Percentiles rank a stretch among this genome's conserved stretches.
Conservation (phyloP, 139 green algal species). For the Chlamydomonas sp. region DNA sequence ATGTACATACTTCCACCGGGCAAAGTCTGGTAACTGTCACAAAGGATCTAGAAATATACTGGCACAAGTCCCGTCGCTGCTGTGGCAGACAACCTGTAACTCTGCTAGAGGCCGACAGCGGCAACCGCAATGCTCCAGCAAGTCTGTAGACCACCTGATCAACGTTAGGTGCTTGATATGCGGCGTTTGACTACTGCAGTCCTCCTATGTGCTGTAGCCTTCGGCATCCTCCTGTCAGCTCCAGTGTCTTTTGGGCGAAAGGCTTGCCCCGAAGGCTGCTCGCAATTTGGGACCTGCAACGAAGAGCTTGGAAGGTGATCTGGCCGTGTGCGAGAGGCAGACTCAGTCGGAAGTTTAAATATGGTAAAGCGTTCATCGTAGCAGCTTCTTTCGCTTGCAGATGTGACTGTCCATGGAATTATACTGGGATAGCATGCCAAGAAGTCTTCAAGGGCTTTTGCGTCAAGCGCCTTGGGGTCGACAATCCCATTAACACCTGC, state of each 20-base stretch:
- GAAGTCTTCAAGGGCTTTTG: slow-evolving; percentile 35
- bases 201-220: too few species aligned
- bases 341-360: background rate
- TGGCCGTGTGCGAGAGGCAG: background rate
- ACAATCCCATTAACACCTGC: slow-evolving; percentile 49
- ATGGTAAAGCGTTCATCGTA: background rate
- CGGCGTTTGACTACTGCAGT: too few species aligned
- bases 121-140: too few species aligned
- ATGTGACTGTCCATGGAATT: slow-evolving; percentile 54
- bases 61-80: too few species aligned
- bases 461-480: slow-evolving; percentile 33
- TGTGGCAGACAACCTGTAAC: too few species aligned
- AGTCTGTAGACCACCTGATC: too few species aligned
- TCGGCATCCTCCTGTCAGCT: too few species aligned
- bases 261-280: background rate
- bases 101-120: too few species aligned
- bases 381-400: background rate
- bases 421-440: slow-evolving; percentile 31
- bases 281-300: background rate
- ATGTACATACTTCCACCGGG: too few species aligned
- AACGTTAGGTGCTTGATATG: too few species aligned
- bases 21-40: too few species aligned
- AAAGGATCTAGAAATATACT: too few species aligned
- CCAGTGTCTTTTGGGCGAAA: background rate
- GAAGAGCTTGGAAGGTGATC: background rate